Base-by-base conservation (phyloP, 495 filamentous ascomycete species). In the Bacidia gigantensis region DNA sequence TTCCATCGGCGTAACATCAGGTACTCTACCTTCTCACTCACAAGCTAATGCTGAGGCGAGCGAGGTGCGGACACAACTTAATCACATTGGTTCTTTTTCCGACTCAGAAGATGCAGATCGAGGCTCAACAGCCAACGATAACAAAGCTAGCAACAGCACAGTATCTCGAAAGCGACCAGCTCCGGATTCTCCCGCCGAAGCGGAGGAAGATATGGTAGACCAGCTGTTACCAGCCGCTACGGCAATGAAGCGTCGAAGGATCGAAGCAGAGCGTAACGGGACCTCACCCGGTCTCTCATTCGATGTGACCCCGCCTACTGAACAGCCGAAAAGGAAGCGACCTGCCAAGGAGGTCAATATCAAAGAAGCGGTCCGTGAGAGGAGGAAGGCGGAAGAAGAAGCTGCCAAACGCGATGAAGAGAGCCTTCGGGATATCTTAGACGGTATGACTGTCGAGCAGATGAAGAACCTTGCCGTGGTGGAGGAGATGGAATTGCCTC, bases 401-500 rank as follows among this genome's bases (percentile, higher is more conserved):
- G 71, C 65, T 10, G 74, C 73, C 0, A 69, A 66, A 18, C 69
- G 65, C 17, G 83, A 92, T 53, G 76, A 81, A 44, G 75, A 82
- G 47, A 64, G 65, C 2, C 62, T 82, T 0, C 68, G 70, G 12
- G 69, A 71, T 7, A 62, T 72, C 0, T 61, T 79, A 7, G 72
- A 77, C 20, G 81, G 74, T 14, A 72, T 87, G 50, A 77, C 82
- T 48, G 72, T 89, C 21, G 77, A 77, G 11, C 72, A 80, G n/a
- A 77, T 95, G 55, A 82, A 80, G 40, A 79, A 79, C 17, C 68
- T 89, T 2, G 82, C 82, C n/a, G 76, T 88, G 38, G 74, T 96
- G 12, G 89, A 92, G 60, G 77, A 86, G 47, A 87, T 92, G 72
- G 77, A 84, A 17, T 57, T 96, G 10, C 70, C 66, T 0, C 22